Evolutionary conservation across 805 yeast genomes (phyloP), one percentile per base, ranked within the genome.

Genomic region (Wickerhamiella slavikovae): DNA sequence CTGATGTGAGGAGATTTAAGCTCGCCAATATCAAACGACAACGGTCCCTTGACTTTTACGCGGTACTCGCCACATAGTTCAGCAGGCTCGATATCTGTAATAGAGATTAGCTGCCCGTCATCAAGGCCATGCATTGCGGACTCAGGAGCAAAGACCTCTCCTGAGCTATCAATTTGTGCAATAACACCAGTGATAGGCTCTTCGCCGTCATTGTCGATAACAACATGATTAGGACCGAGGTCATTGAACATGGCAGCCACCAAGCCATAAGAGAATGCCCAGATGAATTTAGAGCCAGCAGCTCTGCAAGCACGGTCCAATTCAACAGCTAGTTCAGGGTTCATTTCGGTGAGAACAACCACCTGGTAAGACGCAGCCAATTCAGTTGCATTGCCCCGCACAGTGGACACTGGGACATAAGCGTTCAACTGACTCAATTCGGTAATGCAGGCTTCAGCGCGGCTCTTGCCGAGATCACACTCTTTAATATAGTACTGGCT

Each of bases 41-140:
- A 82, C n/a, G 98, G 98, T 11, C 96, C 98, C 35, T 76, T 60
- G 2, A 82, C 95, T 46, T 71, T 74, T 30, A 89, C 67, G 48
- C 61, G 69, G 11, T 80, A 64, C 32, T 64, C 55, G 4, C 85
- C 92, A 40, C 71, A 71, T 49, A 83, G 78, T 37, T 80, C 57
- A 37, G 62, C 62, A 23, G 96, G 96, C 45, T 71, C 66, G 22
- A 83, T 73, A 53, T 83, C 96, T 10, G 75, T 48, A 44, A 89
- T 82, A 50, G 74, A 77, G 32, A 89, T 93, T 47, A 57, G 76
- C 43, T 77, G 76, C 12, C 95, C 96, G 52, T 80, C 93, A 58
- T 83, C 79, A 31, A 89, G 61, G 13, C 93, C 92, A 48, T 89
- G 99, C 52, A 96, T 71, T 35, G 68, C 72, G 38, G 80, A 95